Conservation (phyloP, 441 rosid species). For the Geranium incanum region DNA sequence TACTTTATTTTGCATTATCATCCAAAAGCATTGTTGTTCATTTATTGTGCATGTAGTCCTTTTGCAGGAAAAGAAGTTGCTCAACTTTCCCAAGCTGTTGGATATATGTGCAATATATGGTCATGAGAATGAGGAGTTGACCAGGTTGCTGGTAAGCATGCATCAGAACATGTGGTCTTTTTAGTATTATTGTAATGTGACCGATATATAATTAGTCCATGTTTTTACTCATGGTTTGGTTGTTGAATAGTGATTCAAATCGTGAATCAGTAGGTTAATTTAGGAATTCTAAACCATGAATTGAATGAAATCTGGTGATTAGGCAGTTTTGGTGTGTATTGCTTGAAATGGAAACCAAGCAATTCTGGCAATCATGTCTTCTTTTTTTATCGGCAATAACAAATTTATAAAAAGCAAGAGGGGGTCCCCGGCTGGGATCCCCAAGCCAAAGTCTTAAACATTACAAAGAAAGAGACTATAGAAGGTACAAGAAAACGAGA, state of each 20-base stretch:
- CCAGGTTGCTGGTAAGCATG: conserved; percentile 58
- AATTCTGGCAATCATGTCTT: too few species aligned
- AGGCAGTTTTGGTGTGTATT: too few species aligned
- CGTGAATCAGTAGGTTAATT: too few species aligned
- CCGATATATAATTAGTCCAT: background rate
- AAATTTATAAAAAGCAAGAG: too few species aligned
- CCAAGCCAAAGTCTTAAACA: too few species aligned
- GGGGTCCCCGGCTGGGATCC: too few species aligned
- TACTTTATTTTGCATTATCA: background rate
- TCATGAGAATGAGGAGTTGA: conserved; percentile 80
- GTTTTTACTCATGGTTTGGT: background rate
- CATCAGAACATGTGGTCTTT: background rate
- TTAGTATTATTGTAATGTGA: background rate
- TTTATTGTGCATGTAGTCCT: conserved; percentile 52
- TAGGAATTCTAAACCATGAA: too few species aligned
- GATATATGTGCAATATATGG: conserved; percentile 90
- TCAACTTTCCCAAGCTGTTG: conserved; percentile 87
- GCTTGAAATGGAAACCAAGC: too few species aligned
- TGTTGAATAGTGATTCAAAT: background rate
- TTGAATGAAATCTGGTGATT: too few species aligned
- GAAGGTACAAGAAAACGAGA: too few species aligned
- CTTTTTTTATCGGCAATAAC: too few species aligned
- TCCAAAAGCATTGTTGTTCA: conserved; percentile 35
- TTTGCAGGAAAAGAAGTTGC: conserved; percentile 86
- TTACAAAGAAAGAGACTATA: too few species aligned